Evolutionary conservation across 139 green algal species (phyloP), one percentile per base, ranked within the genome.

Genomic region (Tetraselmis chui): DNA sequence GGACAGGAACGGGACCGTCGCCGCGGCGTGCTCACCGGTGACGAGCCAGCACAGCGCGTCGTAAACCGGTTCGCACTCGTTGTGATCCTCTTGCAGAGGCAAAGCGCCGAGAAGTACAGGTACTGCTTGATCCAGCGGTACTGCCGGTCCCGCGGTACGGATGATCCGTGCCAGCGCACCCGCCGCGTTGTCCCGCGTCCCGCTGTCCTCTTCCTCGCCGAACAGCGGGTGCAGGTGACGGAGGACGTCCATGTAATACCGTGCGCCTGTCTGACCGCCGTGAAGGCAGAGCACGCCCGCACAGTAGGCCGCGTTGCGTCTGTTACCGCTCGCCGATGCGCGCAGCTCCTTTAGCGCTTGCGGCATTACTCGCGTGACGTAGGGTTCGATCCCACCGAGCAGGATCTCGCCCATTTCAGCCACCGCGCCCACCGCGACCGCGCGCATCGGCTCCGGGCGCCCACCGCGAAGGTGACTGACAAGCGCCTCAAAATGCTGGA

Each of bases 241-340:
- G 30, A 87, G 1, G 77, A 79, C n/a, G n/a, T n/a, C n/a, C n/a
- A n/a, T n/a, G n/a, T n/a, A n/a, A n/a, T n/a, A 58, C 2, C 31
- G 78, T 0, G 5, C 32, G 1, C 84, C 32, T 2, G 78, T 80
- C 31, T 86, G 75, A 0, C 86, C 83, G 30, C 82, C 86, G 1
- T 89, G 83, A 77, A 89, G 80, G 26, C 83, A 87, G 26, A 95
- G 81, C 80, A 92, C 82, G 23, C 92, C 92, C 0, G 59, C 28
- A 27, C 78, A 86, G 75, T 91, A 96, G 23, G 92, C 91, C 0
- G 92, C 90, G 82, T 96, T 95, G 85, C 93, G 91, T 2, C 91
- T 86, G 85, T 94, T 95, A 79, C 85, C 83, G 28, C 82, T 29
- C 23, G 93, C 88, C n/a, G 86, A 81, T 29, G 59, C 45, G 2